Conservation (phyloP, 129 eudicot species). For the Centrapalus pauciflorus region DNA sequence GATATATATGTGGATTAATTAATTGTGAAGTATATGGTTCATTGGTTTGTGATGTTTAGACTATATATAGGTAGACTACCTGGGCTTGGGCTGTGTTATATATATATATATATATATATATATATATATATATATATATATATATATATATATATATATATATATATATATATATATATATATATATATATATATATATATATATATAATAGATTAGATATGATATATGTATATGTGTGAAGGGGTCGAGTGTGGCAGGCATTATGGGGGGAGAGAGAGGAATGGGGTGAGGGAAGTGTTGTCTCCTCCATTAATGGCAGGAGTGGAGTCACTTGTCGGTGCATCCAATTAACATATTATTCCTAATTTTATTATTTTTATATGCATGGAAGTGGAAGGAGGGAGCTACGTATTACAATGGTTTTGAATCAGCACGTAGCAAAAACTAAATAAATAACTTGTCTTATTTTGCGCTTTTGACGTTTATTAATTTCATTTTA, state of each 20-base stretch:
- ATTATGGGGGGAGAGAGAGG: constrained; percentile 29
- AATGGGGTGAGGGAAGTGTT: constrained; percentile 58
- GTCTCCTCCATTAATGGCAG: constrained; percentile 57
- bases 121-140: background rate
- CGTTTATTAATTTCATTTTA: no score
- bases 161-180: background rate
- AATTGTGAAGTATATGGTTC: no score
- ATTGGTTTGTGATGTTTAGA: constrained; percentile 12
- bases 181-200: background rate
- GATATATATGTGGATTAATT: no score
- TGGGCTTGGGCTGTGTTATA: background rate
- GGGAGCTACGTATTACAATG: no score
- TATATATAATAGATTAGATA: background rate
- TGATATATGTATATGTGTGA: background rate
- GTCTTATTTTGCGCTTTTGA: no score
- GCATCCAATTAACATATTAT: constrained; percentile 4
- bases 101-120: background rate
- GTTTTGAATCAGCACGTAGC: no score
- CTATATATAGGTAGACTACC: constrained; percentile 15
- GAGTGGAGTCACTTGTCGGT: constrained; percentile 55
- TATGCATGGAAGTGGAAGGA: background rate
- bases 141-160: background rate
- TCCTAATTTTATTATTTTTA: background rate
- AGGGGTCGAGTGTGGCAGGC: constrained; percentile 2
- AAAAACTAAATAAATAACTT: no score